phyloP scores from a whole-genome alignment of 2,329 filamentous ascomycete genomes.

The Neofusicoccum laricinum region DNA sequence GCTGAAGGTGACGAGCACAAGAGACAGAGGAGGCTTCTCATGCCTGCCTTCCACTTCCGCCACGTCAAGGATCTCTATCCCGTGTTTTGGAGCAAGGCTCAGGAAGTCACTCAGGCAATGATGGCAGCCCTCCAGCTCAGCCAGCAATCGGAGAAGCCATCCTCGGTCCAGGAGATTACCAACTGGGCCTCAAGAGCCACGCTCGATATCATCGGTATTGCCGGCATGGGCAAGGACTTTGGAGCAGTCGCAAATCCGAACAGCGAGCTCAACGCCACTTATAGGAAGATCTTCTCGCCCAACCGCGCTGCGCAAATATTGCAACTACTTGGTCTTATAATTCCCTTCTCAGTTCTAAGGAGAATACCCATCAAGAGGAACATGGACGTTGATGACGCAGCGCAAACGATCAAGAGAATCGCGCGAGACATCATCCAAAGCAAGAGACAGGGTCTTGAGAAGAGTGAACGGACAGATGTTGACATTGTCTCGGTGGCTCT shows the following conservation, averaged over 20 bases:
- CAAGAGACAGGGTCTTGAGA: conserved; percentile 61
- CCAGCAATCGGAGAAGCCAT: conserved; percentile 20
- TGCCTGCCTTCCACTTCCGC: conserved; percentile 50
- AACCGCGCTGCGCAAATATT: conserved; percentile 53
- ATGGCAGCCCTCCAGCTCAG: conserved; percentile 24
- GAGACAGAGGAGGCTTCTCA: conserved; percentile 50
- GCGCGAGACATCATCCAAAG: conserved; percentile 67
- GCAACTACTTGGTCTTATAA: conserved; percentile 57
- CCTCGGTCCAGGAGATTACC: conserved; percentile 42
- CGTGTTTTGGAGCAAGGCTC: conserved; percentile 48
- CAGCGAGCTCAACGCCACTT: conserved; percentile 53
- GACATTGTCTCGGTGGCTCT: conserved; percentile 83
- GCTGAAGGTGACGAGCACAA: conserved; percentile 92
- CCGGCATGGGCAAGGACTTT: conserved; percentile 58
- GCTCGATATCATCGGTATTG: conserved; percentile 57
- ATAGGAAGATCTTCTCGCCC: conserved; percentile 50
- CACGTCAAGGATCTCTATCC: conserved; percentile 51
- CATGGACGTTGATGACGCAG: conserved; percentile 35
- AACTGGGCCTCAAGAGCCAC: conserved; percentile 52
- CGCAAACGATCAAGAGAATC: conserved; percentile 50
- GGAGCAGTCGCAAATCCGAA: conserved; percentile 48
- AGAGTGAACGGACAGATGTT: conserved; percentile 49
- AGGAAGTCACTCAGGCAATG: conserved; percentile 41
- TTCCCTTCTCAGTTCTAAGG: conserved; percentile 61
- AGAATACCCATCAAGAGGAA: conserved; percentile 70